Evolutionary conservation across 208 protist genomes (phyloP).

Genomic region (Crithidia thermophila): DNA sequence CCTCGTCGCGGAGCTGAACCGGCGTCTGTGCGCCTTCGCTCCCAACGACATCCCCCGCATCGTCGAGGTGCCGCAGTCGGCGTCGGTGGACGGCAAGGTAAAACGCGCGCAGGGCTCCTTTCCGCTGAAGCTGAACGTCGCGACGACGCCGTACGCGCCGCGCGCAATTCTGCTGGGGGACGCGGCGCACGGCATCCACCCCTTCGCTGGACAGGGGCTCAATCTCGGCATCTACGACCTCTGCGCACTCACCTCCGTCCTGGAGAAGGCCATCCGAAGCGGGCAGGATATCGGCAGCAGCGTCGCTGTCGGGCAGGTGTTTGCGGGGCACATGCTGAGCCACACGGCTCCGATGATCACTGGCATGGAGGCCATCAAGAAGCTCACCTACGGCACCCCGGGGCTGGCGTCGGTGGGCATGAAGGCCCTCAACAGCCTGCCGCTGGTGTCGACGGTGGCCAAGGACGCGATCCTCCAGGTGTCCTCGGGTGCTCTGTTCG

Average conservation of each 20-base stretch:
- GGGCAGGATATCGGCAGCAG: constrained; percentile 85
- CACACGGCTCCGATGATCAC: constrained; percentile 81
- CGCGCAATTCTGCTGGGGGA: constrained; percentile 82
- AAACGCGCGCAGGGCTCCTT: constrained; percentile 70
- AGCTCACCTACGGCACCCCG: constrained; percentile 46
- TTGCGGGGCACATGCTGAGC: constrained; percentile 72
- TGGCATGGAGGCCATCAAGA: constrained; percentile 80
- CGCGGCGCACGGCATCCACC: constrained; percentile 92
- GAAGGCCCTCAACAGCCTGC: constrained; percentile 65
- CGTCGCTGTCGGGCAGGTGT: constrained; percentile 70
- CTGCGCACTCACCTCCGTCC: constrained; percentile 61
- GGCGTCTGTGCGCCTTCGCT: constrained; percentile 62
- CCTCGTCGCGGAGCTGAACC: constrained; percentile 74
- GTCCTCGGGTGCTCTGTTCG: constrained; percentile 76
- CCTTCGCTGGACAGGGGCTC: constrained; percentile 92
- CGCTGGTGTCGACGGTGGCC: constrained; percentile 67
- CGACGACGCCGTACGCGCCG: constrained; percentile 56
- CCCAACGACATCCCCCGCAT: constrained; percentile 78
- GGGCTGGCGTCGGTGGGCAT: constrained; percentile 68
- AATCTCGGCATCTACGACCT: constrained; percentile 93
- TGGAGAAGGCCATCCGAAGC: constrained; percentile 62
- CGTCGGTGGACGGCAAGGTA: constrained; percentile 37
- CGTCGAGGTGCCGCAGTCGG: constrained; percentile 63
- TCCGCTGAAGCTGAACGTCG: constrained; percentile 73
- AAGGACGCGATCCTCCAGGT: constrained; percentile 83